phyloP scores from a whole-genome alignment of 169 alveolate genomes.

The Cryptosporidium sp. region DNA sequence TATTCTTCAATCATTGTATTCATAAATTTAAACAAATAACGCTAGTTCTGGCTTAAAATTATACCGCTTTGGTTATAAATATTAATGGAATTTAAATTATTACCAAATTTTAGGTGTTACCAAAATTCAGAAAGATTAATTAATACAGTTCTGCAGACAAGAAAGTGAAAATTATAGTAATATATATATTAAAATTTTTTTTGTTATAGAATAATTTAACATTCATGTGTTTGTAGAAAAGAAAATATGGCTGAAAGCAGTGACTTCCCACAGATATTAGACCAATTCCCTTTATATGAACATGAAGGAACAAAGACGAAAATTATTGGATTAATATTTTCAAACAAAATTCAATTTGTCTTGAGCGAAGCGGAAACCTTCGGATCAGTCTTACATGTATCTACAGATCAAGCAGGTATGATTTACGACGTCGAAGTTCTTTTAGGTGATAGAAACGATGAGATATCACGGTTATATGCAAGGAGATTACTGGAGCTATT shows the following conservation, averaged over 20 bases:
- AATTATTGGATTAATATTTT: conserved; percentile 12
- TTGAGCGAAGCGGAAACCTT: conserved; percentile 59
- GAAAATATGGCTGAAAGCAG: background rate
- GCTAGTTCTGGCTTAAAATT: too few species aligned
- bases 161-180: too few species aligned
- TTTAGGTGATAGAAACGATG: conserved; percentile 49
- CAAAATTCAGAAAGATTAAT: background rate
- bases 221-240: background rate
- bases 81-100: too few species aligned
- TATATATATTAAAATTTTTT: too few species aligned
- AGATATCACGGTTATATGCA: conserved; percentile 24
- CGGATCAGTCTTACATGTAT: conserved; percentile 27
- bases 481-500: conserved; percentile 36
- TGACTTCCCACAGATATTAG: conserved; percentile 15
- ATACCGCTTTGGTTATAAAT: background rate
- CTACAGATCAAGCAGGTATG: conserved; percentile 7
- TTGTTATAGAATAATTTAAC: background rate
- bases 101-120: background rate
- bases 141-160: too few species aligned
- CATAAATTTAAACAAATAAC: background rate
- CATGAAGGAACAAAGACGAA: conserved; percentile 14
- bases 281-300: conserved; percentile 30
- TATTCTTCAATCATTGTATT: background rate
- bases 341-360: conserved; percentile 45
- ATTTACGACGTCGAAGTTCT: conserved; percentile 29